phyloP scores from a whole-genome alignment of 23 red algal species.

The Gracilaria caudata region DNA sequence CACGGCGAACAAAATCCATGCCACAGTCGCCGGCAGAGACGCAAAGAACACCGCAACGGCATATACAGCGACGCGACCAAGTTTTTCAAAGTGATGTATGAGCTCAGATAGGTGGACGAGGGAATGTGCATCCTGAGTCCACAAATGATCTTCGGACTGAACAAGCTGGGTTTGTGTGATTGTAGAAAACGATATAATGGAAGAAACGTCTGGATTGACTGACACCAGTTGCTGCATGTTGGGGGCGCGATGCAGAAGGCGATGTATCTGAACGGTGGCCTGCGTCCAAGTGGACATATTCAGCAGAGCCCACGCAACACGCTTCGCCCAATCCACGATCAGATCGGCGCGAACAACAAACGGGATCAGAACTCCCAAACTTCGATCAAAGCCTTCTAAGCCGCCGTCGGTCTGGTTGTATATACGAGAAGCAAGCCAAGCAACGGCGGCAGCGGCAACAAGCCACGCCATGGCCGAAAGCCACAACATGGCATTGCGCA shows the following conservation, averaged over 20 bases:
- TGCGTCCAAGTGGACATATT: constrained; percentile 57
- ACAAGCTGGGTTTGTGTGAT: neutral
- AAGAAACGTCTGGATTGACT: constrained; percentile 16
- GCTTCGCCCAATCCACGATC: constrained; percentile 57
- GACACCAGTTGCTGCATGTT: neutral
- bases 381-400: constrained; percentile 51
- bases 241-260: constrained; percentile 23
- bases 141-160: constrained; percentile 24
- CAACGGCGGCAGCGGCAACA: constrained; percentile 47
- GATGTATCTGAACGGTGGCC: constrained; percentile 19
- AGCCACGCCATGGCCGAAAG: constrained; percentile 38
- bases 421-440: constrained; percentile 28
- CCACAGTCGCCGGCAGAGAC: constrained; percentile 21
- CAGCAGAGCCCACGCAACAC: constrained; percentile 47
- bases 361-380: constrained; percentile 43
- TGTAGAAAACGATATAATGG: neutral
- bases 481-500: constrained; percentile 56
- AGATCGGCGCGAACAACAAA: constrained; percentile 56
- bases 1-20: constrained; percentile 29
- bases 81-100: constrained; percentile 42
- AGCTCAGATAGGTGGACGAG: constrained; percentile 15
- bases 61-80: constrained; percentile 55
- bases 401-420: constrained; percentile 37
- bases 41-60: constrained; percentile 17
- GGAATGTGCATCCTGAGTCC: constrained; percentile 43